Evolutionary conservation across 176 grass and related monocot genomes (phyloP).

Genomic region (Eleusine indica): DNA sequence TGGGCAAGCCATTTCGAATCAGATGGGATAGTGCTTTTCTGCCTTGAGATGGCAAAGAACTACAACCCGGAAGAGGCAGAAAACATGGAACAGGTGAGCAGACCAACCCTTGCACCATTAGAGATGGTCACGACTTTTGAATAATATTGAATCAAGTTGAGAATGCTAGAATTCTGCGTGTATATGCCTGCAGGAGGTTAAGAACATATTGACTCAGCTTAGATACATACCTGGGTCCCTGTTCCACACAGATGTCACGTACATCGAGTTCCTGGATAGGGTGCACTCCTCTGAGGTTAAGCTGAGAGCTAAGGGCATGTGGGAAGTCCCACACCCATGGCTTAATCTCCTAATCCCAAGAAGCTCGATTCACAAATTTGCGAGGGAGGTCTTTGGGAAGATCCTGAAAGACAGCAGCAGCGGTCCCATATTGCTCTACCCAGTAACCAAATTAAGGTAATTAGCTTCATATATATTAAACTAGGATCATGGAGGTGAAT

Average conservation of each 20-base stretch:
- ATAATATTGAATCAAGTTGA: constrained; percentile 31
- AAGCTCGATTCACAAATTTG: constrained; percentile 69
- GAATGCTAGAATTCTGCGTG: constrained; percentile 27
- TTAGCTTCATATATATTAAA: neutral
- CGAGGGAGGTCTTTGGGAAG: constrained; percentile 66
- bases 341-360: constrained; percentile 81
- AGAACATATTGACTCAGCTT: constrained; percentile 55
- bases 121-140: neutral
- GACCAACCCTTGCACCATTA: neutral
- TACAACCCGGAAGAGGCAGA: constrained; percentile 58
- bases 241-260: constrained; percentile 75
- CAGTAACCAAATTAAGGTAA: constrained; percentile 79
- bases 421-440: constrained; percentile 86
- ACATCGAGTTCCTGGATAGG: constrained; percentile 85
- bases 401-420: constrained; percentile 75
- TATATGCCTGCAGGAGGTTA: constrained; percentile 62
- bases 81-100: constrained; percentile 63
- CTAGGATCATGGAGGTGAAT: constrained; percentile 15
- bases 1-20: constrained; percentile 64
- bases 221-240: constrained; percentile 59
- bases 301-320: constrained; percentile 76
- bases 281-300: constrained; percentile 78
- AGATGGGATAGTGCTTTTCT: constrained; percentile 62
- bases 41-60: constrained; percentile 92
- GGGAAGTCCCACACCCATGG: constrained; percentile 97